Conservation (phyloP, 192 early-diverging fungal genomes). For the Backusella mclennaniae region DNA sequence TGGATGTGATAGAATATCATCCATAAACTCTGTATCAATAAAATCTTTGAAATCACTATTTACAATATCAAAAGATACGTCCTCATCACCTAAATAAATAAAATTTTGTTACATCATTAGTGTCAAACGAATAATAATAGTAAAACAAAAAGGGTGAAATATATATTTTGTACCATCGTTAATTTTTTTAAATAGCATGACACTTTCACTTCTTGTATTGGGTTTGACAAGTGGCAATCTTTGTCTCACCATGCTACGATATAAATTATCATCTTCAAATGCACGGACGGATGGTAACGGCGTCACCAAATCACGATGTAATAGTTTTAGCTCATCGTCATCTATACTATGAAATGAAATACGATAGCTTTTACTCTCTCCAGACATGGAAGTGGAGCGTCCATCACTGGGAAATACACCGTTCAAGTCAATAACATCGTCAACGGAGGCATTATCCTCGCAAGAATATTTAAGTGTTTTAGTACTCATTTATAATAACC, state of each 20-base stretch:
- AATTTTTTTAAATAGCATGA: conserved; percentile 23
- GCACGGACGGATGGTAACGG: conserved; percentile 6
- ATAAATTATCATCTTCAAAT: neutral
- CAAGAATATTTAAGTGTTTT: neutral
- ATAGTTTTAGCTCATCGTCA: conserved; percentile 18
- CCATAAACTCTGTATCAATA: conserved; percentile 7
- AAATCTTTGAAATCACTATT: conserved; percentile 17
- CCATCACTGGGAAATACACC: neutral
- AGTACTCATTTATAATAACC: neutral
- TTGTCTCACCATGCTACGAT: conserved; percentile 4
- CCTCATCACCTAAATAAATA: conserved; percentile 14
- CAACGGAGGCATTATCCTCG: neutral
- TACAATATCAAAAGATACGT: conserved; percentile 20
- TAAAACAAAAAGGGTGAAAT: neutral
- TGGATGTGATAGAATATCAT: conserved; percentile 11
- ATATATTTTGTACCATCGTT: conserved; percentile 7
- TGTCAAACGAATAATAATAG: neutral
- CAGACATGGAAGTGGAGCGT: neutral
- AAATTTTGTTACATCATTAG: neutral
- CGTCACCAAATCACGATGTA: conserved; percentile 17
- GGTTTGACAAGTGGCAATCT: neutral
- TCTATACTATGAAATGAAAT: conserved; percentile 22
- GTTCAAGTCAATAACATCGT: conserved; percentile 1
- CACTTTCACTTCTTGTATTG: conserved; percentile 17
- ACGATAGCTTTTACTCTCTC: conserved; percentile 1